Conservation (phyloP, 2,329 filamentous ascomycete species). For the Fusarium compactum region DNA sequence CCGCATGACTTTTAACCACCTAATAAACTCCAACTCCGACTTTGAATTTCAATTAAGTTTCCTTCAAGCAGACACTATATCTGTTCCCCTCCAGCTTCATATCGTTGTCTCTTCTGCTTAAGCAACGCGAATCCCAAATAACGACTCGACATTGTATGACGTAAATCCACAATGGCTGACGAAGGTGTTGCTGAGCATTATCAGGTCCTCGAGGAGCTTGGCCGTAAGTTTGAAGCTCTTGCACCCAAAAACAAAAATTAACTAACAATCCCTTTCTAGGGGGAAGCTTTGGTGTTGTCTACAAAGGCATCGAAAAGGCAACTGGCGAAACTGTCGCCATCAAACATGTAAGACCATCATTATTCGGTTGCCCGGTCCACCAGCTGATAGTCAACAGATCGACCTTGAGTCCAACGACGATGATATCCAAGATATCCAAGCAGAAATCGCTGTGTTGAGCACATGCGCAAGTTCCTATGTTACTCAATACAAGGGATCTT, state of each 20-base stretch:
- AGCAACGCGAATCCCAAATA: conserved; percentile 24
- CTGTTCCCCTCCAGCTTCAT: conserved; percentile 15
- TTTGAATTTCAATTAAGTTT: conserved; percentile 15
- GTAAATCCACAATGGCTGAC: conserved; percentile 63
- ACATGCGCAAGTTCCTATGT: conserved; percentile 95
- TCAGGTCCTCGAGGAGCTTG: conserved; percentile 95
- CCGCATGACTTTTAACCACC: conserved; percentile 40
- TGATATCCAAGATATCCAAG: conserved; percentile 97
- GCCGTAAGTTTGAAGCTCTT: conserved; percentile 73
- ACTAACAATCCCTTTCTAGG: conserved; percentile 65
- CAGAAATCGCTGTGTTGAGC: conserved; percentile 94
- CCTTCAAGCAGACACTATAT: conserved; percentile 4
- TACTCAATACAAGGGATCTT: conserved; percentile 96
- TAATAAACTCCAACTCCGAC: conserved; percentile 39
- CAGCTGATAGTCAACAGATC: conserved; percentile 70
- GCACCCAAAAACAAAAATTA: neutral
- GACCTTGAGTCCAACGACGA: conserved; percentile 99
- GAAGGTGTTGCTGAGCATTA: conserved; percentile 85
- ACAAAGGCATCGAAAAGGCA: conserved; percentile 91
- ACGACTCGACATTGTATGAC: conserved; percentile 41
- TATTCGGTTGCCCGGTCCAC: conserved; percentile 28
- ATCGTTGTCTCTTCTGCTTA: conserved; percentile 16
- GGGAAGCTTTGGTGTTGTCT: conserved; percentile 96
- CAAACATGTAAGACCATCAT: conserved; percentile 79
- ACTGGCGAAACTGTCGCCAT: conserved; percentile 96